phyloP scores from a whole-genome alignment of 23 red algal genomes.

The Gracilaria domingensis region DNA sequence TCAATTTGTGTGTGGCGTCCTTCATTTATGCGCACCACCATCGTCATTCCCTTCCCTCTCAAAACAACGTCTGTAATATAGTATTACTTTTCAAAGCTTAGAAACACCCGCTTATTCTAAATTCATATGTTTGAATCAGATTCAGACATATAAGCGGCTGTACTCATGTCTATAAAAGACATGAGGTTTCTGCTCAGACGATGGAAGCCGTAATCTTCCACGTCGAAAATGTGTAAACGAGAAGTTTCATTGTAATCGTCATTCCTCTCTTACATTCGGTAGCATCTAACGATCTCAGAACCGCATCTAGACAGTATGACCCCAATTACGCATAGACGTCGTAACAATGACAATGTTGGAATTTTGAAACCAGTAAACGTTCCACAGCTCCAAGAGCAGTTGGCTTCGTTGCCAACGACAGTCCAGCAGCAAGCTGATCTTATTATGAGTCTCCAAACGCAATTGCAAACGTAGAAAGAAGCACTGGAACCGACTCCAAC shows the following conservation, averaged over 20 bases:
- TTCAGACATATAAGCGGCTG: slow-evolving; percentile 4
- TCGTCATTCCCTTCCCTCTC: slow-evolving; percentile 6
- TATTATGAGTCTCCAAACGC: background rate
- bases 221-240: slow-evolving; percentile 6
- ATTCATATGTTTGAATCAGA: slow-evolving; percentile 9
- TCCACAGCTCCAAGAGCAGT: background rate
- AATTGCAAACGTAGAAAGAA: background rate
- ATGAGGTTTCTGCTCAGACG: background rate
- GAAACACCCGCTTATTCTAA: background rate
- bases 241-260: background rate
- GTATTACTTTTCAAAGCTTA: background rate
- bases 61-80: background rate
- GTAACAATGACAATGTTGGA: background rate
- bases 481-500: background rate
- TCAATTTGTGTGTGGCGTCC: background rate
- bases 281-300: background rate
- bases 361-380: background rate
- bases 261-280: slow-evolving; percentile 5
- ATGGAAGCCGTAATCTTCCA: background rate
- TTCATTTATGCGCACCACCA: background rate
- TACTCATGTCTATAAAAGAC: background rate
- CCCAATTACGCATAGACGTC: background rate
- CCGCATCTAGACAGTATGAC: background rate
- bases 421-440: background rate
- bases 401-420: background rate